A percentile compares a stretch with the other conserved stretches of the same genome.
phyloP scores from a whole-genome alignment of 148 eudicot genomes.

The Chenopodium album region DNA sequence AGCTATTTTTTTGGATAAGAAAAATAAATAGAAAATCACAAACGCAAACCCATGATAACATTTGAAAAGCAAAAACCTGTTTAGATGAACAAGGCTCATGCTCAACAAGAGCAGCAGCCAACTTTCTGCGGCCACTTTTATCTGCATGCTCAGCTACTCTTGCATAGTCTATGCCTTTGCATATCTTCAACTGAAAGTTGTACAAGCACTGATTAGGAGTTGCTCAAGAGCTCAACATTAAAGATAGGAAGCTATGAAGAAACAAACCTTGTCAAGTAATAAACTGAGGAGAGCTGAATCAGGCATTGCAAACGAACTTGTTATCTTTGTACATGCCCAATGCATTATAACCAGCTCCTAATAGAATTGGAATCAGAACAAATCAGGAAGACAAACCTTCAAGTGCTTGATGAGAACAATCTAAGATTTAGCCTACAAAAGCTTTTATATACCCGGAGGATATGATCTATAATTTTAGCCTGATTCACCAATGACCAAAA shows the following conservation, averaged over 20 bases:
- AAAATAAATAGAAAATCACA: background rate
- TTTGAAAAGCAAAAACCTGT: constrained; percentile 50
- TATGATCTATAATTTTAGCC: background rate
- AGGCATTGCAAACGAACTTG: constrained; percentile 64
- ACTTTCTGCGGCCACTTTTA: constrained; percentile 82
- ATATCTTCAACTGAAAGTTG: constrained; percentile 65
- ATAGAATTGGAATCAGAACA: constrained; percentile 17
- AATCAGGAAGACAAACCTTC: constrained; percentile 11
- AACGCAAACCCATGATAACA: background rate
- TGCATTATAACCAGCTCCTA: constrained; percentile 97
- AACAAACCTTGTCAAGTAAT: constrained; percentile 76
- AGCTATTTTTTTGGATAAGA: too few species aligned
- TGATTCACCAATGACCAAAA: background rate
- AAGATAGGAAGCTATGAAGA: constrained; percentile 13
- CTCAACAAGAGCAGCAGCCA: constrained; percentile 95
- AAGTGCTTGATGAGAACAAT: background rate
- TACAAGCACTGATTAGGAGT: constrained; percentile 11
- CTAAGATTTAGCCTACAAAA: background rate
- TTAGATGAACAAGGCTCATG: constrained; percentile 94
- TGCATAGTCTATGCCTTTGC: constrained; percentile 95
- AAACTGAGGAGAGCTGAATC: constrained; percentile 74
- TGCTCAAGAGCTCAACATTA: constrained; percentile 9
- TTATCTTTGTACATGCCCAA: constrained; percentile 92
- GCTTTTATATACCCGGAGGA: too few species aligned
- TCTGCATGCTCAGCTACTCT: constrained; percentile 98